Conservation (phyloP, 139 green algal genomes). For the Yamagishiella unicocca region DNA sequence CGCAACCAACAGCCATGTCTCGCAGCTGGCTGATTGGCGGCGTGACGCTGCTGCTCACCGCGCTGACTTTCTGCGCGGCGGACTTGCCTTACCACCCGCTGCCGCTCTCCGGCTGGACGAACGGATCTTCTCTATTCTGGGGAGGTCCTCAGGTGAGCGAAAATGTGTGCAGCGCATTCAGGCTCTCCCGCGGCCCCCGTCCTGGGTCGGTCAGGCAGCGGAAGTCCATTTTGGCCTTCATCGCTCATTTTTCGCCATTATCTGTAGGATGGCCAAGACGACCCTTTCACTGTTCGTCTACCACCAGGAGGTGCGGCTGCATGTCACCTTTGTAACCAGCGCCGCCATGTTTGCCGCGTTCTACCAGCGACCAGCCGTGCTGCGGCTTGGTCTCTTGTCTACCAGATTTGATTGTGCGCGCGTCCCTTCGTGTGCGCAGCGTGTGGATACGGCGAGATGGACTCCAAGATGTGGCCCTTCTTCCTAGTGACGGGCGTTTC, state of each 20-base stretch:
- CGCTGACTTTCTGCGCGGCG: background rate
- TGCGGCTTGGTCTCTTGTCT: background rate
- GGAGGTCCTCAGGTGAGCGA: conserved; percentile 5
- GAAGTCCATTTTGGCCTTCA: too few relatives aligned
- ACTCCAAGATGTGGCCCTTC: conserved; percentile 48
- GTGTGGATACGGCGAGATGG: conserved; percentile 41
- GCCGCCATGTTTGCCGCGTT: too few relatives aligned
- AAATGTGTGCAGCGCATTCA: too few relatives aligned
- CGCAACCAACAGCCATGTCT: too few relatives aligned
- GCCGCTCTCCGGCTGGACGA: background rate
- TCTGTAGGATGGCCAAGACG: conserved; percentile 32
- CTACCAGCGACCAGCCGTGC: too few relatives aligned
- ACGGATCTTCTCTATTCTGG: conserved; percentile 1
- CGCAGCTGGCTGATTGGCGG: background rate
- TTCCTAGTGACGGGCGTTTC: conserved; percentile 9
- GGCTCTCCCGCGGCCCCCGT: too few relatives aligned
- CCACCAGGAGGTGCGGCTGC: conserved; percentile 23
- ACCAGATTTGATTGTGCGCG: background rate
- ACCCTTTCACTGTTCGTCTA: conserved; percentile 29
- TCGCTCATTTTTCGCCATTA: background rate
- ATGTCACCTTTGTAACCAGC: background rate
- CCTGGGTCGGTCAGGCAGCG: too few relatives aligned
- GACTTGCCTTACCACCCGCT: background rate
- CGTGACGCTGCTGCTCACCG: background rate
- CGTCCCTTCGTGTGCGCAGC: background rate